phyloP scores from a whole-genome alignment of 108 stramenopile genomes.

The Cyclotella cryptica region DNA sequence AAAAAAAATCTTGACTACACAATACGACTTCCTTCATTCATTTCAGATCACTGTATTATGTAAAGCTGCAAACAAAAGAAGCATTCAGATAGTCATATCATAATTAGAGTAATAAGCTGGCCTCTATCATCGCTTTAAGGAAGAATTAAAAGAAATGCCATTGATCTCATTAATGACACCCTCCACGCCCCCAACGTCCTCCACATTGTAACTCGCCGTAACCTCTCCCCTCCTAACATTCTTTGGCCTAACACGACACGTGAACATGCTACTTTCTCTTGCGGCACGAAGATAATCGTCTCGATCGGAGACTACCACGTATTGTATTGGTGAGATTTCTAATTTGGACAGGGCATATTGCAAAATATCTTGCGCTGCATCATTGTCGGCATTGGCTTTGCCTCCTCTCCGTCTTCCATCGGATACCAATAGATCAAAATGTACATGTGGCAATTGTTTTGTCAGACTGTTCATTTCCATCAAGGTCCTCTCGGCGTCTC shows the following conservation, averaged over 20 bases:
- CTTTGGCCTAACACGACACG: constrained; percentile 67
- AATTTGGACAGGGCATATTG: constrained; percentile 29
- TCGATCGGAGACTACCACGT: constrained; percentile 76
- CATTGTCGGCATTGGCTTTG: constrained; percentile 37
- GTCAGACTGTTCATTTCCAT: constrained; percentile 63
- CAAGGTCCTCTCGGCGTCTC: constrained; percentile 33
- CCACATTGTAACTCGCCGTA: constrained; percentile 75
- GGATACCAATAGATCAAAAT: constrained; percentile 49
- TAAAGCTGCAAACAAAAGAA: too few species aligned
- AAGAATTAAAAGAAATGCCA: constrained; percentile 85
- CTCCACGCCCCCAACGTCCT: constrained; percentile 63
- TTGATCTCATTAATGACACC: constrained; percentile 87
- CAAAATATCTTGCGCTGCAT: constrained; percentile 52
- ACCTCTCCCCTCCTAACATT: constrained; percentile 78
- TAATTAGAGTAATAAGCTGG: too few species aligned
- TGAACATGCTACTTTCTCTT: constrained; percentile 75
- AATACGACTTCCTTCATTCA: too few species aligned
- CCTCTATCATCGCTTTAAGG: constrained; percentile 43
- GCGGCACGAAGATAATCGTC: constrained; percentile 80
- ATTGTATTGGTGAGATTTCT: constrained; percentile 34
- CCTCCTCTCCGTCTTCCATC: constrained; percentile 50
- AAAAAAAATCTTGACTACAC: too few species aligned
- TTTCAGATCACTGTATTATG: too few species aligned
- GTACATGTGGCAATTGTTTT: constrained; percentile 65
- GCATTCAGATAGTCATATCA: too few species aligned